These are phyloP conservation scores for Didymella exigua DNA, from an alignment of 2,329 filamentous ascomycete genomes.

Conservation along the genomic window DNA sequence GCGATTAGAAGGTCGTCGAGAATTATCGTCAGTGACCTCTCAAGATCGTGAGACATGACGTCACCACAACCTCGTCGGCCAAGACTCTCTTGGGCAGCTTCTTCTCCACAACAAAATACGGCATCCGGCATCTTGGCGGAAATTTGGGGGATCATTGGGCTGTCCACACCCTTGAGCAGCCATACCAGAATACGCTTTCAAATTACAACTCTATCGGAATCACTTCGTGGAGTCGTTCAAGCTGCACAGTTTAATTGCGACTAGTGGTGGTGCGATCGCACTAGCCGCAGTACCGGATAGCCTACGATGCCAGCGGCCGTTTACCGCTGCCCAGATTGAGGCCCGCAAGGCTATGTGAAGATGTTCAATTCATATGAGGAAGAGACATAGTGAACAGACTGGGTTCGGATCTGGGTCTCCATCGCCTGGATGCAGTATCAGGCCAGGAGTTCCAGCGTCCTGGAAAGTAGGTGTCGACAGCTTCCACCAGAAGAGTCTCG, in stretches of 20 bases:
- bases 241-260: no score
- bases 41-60: background rate
- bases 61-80: constrained; percentile 2
- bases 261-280: background rate
- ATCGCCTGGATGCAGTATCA: no score
- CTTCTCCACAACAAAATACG: background rate
- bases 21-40: background rate
- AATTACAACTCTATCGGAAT: background rate
- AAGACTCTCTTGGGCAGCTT: background rate
- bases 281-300: background rate
- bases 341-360: no score
- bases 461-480: no score
- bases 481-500: no score
- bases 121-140: background rate
- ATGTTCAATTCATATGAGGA: no score
- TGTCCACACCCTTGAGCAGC: background rate
- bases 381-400: no score
- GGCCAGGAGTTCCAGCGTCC: no score
- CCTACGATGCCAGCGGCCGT: background rate
- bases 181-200: no score
- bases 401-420: no score
- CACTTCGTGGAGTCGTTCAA: background rate
- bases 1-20: background rate
- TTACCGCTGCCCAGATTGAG: background rate
- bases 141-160: background rate